These are phyloP conservation scores for Onygena corvina DNA, from an alignment of 2,329 filamentous ascomycete genomes.

Conservation along the genomic window DNA sequence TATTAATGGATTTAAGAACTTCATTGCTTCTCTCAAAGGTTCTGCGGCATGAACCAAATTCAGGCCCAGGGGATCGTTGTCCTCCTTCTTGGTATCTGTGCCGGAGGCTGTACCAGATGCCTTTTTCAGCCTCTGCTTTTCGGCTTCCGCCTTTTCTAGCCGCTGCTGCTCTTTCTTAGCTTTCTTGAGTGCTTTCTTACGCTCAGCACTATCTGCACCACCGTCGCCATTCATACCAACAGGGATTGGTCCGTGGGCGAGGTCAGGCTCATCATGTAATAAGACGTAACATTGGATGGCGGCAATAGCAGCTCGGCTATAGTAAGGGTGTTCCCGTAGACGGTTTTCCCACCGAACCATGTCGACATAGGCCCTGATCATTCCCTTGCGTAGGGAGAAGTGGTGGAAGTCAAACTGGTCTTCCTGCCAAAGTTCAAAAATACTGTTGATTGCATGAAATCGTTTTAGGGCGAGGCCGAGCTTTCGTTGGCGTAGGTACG, in stretches of 20 bases:
- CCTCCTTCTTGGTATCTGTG: conserved; percentile 65
- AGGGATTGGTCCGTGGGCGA: conserved; percentile 47
- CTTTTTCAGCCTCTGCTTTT: conserved; percentile 78
- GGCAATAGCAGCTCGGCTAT: conserved; percentile 66
- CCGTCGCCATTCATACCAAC: conserved; percentile 47
- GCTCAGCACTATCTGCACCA: conserved; percentile 48
- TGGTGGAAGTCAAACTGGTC: conserved; percentile 98
- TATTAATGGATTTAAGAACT: conserved; percentile 69
- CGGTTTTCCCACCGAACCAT: conserved; percentile 96
- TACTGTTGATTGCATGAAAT: conserved; percentile 75
- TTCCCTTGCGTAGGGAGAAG: conserved; percentile 92
- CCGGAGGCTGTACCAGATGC: conserved; percentile 48
- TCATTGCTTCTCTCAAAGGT: conserved; percentile 74
- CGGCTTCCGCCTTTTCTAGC: conserved; percentile 65
- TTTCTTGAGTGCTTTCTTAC: conserved; percentile 82
- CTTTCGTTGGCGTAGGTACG: conserved; percentile 71
- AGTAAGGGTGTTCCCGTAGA: conserved; percentile 86
- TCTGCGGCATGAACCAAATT: conserved; percentile 70
- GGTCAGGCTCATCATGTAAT: conserved; percentile 61
- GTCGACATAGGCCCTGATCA: conserved; percentile 86
- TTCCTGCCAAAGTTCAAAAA: conserved; percentile 96
- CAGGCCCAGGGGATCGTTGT: conserved; percentile 73
- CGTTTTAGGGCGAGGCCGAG: conserved; percentile 80
- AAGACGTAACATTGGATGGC: conserved; percentile 70
- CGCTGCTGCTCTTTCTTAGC: conserved; percentile 68